Base-by-base conservation (phyloP, 441 rosid genomes). In the Omphalea diandra region DNA sequence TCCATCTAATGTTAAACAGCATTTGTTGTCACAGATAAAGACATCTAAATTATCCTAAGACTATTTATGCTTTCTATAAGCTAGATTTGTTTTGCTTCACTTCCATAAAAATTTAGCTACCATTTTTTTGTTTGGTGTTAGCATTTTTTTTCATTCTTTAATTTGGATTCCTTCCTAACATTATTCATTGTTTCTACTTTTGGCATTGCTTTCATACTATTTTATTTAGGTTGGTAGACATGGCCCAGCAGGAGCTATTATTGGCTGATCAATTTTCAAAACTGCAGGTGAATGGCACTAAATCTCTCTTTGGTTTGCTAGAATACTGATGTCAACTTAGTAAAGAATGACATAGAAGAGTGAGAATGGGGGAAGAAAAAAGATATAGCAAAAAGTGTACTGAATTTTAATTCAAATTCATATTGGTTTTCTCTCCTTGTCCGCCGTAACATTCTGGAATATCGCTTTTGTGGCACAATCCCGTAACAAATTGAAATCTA, bases 261-360 rank as follows among this genome's bases (percentile, higher is more conserved):
- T 81, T 96, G 85, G 96, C 98, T 46, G 85, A 96, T 85, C 98
- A 89, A 2, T 94, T 96, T 83, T 84, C 90, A 54, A 94, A 85
- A 74, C 78, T 94, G 71, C 91, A 96, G 99, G 99, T 94, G 76
- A 75, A 66, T 72, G 59, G 14, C 63, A 61, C 77, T 73, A 70
- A 43, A 36, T 63, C 26, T 46, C 47, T 64, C 24, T 35, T 20
- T 17, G 6, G 3, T 68, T 65, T 27, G 24, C 8, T 63, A n/a
- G 44, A 17, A 36, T 44, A 26, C 7, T 32, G 55, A 69, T 57
- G 31, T 46, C 58, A 33, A 32, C 55, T 6, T 40, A 24, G 15
- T 11, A 32, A 18, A 47, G 20, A 46, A 8, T n/a, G 38, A 31
- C 41, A 64, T 44, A 24, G 20, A 59, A 49, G 47, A 7, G 46